A percentile compares a stretch with the other conserved stretches of the same genome.
Evolutionary conservation across 176 grass and related monocot genomes (phyloP).

Genomic region (Bromus sterilis): DNA sequence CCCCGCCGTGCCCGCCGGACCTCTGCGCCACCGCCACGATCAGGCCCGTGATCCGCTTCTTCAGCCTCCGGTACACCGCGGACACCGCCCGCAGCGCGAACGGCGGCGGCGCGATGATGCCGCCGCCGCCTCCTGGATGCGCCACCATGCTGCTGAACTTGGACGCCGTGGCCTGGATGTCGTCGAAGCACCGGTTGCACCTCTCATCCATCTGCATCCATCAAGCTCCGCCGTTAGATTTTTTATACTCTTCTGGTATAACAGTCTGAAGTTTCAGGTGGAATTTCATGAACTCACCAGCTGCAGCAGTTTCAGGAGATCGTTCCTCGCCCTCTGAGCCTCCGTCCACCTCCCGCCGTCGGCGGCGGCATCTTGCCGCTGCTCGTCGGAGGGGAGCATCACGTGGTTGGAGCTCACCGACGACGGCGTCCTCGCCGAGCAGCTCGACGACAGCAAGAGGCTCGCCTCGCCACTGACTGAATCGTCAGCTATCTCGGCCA

Average conservation of each 20-base stretch:
- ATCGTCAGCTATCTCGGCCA: conserved; percentile 8
- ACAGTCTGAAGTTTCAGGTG: background rate
- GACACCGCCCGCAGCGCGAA: conserved; percentile 43
- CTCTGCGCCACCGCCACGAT: conserved; percentile 22
- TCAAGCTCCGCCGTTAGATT: background rate
- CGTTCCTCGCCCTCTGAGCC: conserved; percentile 28
- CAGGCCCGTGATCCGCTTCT: conserved; percentile 44
- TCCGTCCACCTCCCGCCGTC: conserved; percentile 5
- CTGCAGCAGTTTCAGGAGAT: conserved; percentile 56
- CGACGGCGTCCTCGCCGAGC: conserved; percentile 18
- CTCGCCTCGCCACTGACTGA: conserved; percentile 12
- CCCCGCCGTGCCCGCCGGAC: background rate
- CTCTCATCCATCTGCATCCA: conserved; percentile 59
- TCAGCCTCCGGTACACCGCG: conserved; percentile 35
- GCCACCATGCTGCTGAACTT: conserved; percentile 43
- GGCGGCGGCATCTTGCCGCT: background rate
- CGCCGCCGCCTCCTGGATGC: background rate
- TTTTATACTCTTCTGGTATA: background rate
- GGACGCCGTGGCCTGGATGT: conserved; percentile 41
- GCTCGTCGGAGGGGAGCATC: conserved; percentile 17
- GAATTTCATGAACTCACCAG: conserved; percentile 28
- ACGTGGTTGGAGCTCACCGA: conserved; percentile 12
- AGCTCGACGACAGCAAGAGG: conserved; percentile 29
- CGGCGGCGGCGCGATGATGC: conserved; percentile 2
- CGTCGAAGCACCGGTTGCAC: conserved; percentile 69